Evolutionary conservation across 495 filamentous ascomycete genomes (phyloP), one percentile per base, ranked within the genome.

Genomic region (Aeminium ludgeri): DNA sequence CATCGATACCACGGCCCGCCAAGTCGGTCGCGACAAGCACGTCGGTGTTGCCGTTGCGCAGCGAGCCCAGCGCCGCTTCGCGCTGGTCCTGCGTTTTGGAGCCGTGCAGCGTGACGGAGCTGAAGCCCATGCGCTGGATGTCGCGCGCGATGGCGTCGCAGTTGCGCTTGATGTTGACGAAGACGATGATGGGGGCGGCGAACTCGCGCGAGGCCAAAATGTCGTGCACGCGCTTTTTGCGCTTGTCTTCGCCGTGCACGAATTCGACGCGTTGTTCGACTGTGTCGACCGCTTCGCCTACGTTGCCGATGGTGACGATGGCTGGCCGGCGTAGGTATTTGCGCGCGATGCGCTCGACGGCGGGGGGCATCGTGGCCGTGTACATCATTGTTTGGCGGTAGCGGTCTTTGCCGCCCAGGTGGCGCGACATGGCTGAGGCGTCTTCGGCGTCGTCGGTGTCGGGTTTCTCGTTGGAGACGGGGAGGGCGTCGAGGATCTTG

Each of bases 321-420:
- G 89, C 89, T 0, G 89, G 91, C 3, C 89, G 73, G 3, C 91
- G 80, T 6, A 99, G 74, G 54, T 96, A 99, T 56, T 95, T 95
- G 41, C 84, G 76, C 1, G 89, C 89, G 42, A 99, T 96, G 45
- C 86, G 82, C 54, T 96, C 91, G 33, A 99, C 83, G 6, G 85
- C 78, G 2, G 77, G 60, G 2, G 91, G 86, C 89, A 99, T 99
- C 20, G 89, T 99, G 10, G 89, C 89, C 42, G 91, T 99, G 72
- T 96, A 99, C 89, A 99, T 99, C 89, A 99, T 99, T 2, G 89
- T 99, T 59, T 99, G 91, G 40, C 89, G 65, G 61, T 96, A 99
- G 12, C 82, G 72, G 55, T 92, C 81, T 54, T 83, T 82, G 23
- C 81, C 78, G 30, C 80, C 78, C 2, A 91, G 61, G 43, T 84